Evolutionary conservation across 2,329 filamentous ascomycete genomes (phyloP).

Genomic region (Microcera coccophila): DNA sequence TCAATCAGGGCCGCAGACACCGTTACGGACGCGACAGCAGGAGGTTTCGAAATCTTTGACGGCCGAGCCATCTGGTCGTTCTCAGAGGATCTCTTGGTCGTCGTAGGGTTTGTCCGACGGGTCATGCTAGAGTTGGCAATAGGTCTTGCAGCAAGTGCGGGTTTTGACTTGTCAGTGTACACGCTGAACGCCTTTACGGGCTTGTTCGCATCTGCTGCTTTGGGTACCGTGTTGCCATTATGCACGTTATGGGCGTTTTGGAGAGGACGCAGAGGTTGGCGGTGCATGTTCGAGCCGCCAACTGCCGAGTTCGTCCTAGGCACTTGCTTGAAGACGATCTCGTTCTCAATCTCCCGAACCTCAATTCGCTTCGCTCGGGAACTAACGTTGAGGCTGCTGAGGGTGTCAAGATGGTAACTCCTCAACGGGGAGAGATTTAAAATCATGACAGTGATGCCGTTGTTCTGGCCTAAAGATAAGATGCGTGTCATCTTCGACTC

Average conservation of each 20-base stretch:
- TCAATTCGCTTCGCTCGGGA: slow-evolving; percentile 96
- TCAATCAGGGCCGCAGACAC: slow-evolving; percentile 76
- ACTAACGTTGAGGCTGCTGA: slow-evolving; percentile 91
- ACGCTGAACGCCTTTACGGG: slow-evolving; percentile 83
- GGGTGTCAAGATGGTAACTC: slow-evolving; percentile 88
- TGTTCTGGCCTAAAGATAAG: slow-evolving; percentile 86
- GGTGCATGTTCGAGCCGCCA: slow-evolving; percentile 41
- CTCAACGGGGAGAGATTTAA: slow-evolving; percentile 88
- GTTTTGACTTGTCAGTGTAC: slow-evolving; percentile 69
- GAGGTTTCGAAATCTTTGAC: slow-evolving; percentile 39
- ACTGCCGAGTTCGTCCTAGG: slow-evolving; percentile 50
- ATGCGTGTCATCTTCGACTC: slow-evolving; percentile 98
- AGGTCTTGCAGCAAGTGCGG: slow-evolving; percentile 33
- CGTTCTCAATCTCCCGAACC: slow-evolving; percentile 91
- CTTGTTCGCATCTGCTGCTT: slow-evolving; percentile 47
- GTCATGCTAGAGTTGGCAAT: slow-evolving; percentile 33
- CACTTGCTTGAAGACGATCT: slow-evolving; percentile 78
- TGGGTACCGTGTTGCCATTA: slow-evolving; percentile 49
- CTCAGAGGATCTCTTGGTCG: slow-evolving; percentile 43
- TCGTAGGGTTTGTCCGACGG: slow-evolving; percentile 26
- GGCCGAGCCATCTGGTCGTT: slow-evolving; percentile 40
- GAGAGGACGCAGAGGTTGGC: slow-evolving; percentile 77
- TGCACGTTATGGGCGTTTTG: slow-evolving; percentile 72
- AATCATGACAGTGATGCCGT: slow-evolving; percentile 94
- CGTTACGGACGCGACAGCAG: slow-evolving; percentile 36